phyloP scores from a whole-genome alignment of 1,284 basidiomycete genomes.

The Xerocomus minutiporus region DNA sequence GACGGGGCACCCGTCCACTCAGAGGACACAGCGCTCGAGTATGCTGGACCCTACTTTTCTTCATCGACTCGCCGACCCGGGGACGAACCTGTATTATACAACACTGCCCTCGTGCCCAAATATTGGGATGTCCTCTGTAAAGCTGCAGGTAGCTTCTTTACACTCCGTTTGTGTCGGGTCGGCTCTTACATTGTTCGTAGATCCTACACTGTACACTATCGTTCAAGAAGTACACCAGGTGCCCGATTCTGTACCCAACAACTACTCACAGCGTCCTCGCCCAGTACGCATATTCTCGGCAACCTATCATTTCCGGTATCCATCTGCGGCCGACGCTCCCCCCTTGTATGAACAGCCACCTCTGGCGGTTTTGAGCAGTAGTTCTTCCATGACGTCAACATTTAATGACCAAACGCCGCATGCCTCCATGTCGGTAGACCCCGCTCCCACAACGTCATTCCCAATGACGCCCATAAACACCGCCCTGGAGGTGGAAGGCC shows the following conservation, averaged over 20 bases:
- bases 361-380: background rate
- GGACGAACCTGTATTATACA: constrained; percentile 47
- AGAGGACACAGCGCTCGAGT: constrained; percentile 44
- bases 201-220: constrained; percentile 53
- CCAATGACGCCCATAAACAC: constrained; percentile 1
- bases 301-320: constrained; percentile 48
- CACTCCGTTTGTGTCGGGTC: background rate
- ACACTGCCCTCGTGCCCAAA: constrained; percentile 51
- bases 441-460: constrained; percentile 7
- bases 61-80: constrained; percentile 19
- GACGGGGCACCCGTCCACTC: constrained; percentile 45
- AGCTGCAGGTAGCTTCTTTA: constrained; percentile 43
- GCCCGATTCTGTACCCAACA: constrained; percentile 18
- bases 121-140: constrained; percentile 56
- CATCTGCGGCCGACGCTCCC: constrained; percentile 9
- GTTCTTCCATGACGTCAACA: constrained; percentile 19
- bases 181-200: constrained; percentile 20
- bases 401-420: constrained; percentile 12
- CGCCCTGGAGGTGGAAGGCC: background rate
- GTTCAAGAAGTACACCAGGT: constrained; percentile 49
- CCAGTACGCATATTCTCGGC: constrained; percentile 44
- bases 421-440: background rate
- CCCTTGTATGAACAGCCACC: constrained; percentile 6
- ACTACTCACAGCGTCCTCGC: constrained; percentile 21
- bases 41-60: constrained; percentile 33